Percentiles rank a stretch among this genome's conserved stretches.
Conservation (phyloP, 202 grass and related monocot genomes). For the Schoenoplectus tabernaemontani region DNA sequence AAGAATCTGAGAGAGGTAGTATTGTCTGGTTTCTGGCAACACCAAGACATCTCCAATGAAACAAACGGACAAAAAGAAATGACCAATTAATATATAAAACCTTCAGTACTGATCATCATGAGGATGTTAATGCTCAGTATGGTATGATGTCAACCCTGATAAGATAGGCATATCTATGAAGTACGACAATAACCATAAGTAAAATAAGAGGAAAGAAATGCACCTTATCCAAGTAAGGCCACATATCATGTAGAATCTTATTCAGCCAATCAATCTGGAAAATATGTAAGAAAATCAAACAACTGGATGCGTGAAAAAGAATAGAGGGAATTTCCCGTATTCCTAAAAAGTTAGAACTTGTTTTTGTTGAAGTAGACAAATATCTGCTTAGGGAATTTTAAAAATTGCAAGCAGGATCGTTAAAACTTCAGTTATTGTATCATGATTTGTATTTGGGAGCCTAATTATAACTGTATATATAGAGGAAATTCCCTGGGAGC, state of each 20-base stretch:
- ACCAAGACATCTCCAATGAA: background rate
- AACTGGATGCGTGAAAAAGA: background rate
- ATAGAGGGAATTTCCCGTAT: background rate
- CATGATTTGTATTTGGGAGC: background rate
- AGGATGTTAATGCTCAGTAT: background rate
- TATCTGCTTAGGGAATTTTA: background rate
- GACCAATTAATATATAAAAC: background rate
- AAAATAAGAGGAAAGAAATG: slow-evolving; percentile 36
- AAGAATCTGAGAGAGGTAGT: background rate
- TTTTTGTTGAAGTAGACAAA: background rate
- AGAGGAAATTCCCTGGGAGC: background rate
- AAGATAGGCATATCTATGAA: background rate
- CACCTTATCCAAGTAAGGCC: slow-evolving; percentile 94
- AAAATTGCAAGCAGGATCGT: background rate
- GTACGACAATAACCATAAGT: background rate
- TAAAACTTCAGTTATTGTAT: background rate
- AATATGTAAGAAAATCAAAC: slow-evolving; percentile 9
- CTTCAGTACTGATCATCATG: background rate
- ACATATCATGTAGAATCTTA: slow-evolving; percentile 64
- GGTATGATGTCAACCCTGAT: background rate
- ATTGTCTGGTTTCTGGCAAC: background rate
- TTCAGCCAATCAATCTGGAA: slow-evolving; percentile 91
- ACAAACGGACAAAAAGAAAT: background rate
- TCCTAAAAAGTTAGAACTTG: background rate
- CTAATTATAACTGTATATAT: background rate